Evolutionary conservation across 163 green algal genomes (phyloP), one percentile per base, ranked within the genome.

Genomic region (Chloromonas sp.): DNA sequence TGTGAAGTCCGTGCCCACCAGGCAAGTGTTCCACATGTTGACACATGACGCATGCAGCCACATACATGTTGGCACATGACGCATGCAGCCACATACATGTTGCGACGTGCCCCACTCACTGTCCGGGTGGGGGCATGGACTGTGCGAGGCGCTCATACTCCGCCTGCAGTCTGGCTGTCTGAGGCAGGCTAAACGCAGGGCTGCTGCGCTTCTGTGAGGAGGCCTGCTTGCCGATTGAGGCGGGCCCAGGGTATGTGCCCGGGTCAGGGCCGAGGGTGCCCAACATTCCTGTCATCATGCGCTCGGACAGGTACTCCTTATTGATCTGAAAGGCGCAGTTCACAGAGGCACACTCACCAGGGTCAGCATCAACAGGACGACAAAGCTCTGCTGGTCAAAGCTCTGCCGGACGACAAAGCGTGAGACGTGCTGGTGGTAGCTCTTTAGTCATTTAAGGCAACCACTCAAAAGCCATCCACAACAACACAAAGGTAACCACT

Each of bases 141-240:
- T 85, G 59, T 11, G 11, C 58, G 14, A 82, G 79, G 1, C 79
- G 79, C 11, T 82, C 79, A 71, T 71, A 82, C 79, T 82, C 79
- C 11, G 70, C 83, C 86, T 87, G 85, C 3, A 89, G 86, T 2
- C 86, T 81, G 81, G 87, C 83, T 0, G 83, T 89, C 61, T 81
- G 81, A 0, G 81, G 76, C 14, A 89, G 81, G 60, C 81, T 85
- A 60, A 81, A 89, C 11, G 81, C 11, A 11, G 86, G 86, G 8
- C 71, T 82, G 81, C 2, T 87, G 76, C 61, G 71, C 76, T 84
- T 84, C 3, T 3, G n/a, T 2, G 74, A 86, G 14, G 77, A 61
- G 1, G 74, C 2, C 78, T 89, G 86, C 14, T 60, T 60, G 2
- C 86, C 83, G 0, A 89, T 13, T 0, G 86, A 70, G 0, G 81